Conservation (phyloP, 2,329 filamentous ascomycete genomes). For the Xylaria sp. region DNA sequence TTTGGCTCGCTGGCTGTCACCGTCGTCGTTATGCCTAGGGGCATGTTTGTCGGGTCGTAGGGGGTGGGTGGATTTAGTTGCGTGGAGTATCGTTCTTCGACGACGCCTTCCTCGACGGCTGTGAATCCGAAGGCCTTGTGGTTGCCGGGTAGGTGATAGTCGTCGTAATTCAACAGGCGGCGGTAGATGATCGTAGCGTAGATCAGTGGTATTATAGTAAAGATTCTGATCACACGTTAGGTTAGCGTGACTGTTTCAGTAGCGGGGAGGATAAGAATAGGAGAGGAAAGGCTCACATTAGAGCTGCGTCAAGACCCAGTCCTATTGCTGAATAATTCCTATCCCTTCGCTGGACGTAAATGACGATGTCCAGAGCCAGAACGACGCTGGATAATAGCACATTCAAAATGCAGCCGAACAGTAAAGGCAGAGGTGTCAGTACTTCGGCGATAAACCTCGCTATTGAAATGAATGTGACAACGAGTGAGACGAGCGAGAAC, state of each 20-base stretch:
- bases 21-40: slow-evolving; percentile 4
- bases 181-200: slow-evolving; percentile 61
- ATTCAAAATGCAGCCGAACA: slow-evolving; percentile 63
- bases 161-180: slow-evolving; percentile 60
- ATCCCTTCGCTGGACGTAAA: slow-evolving; percentile 59
- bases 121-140: slow-evolving; percentile 60
- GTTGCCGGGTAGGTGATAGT: slow-evolving; percentile 61
- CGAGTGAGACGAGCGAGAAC: slow-evolving; percentile 58
- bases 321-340: slow-evolving; percentile 60
- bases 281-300: slow-evolving; percentile 57
- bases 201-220: slow-evolving; percentile 55
- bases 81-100: slow-evolving; percentile 43
- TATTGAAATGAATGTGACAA: slow-evolving; percentile 60
- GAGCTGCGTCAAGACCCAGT: slow-evolving; percentile 58
- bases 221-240: slow-evolving; percentile 47
- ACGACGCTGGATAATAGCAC: slow-evolving; percentile 58
- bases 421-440: slow-evolving; percentile 64
- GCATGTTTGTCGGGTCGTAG: slow-evolving; percentile 42
- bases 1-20: slow-evolving; percentile 14
- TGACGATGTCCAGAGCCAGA: slow-evolving; percentile 62
- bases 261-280: slow-evolving; percentile 3
- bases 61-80: slow-evolving; percentile 35
- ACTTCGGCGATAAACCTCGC: slow-evolving; percentile 59
- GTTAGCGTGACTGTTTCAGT: slow-evolving; percentile 1
- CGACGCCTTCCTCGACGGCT: slow-evolving; percentile 45